These are phyloP conservation scores for Salvia hispanica DNA, from an alignment of 257 asterid genomes.

Conservation along the genomic window DNA sequence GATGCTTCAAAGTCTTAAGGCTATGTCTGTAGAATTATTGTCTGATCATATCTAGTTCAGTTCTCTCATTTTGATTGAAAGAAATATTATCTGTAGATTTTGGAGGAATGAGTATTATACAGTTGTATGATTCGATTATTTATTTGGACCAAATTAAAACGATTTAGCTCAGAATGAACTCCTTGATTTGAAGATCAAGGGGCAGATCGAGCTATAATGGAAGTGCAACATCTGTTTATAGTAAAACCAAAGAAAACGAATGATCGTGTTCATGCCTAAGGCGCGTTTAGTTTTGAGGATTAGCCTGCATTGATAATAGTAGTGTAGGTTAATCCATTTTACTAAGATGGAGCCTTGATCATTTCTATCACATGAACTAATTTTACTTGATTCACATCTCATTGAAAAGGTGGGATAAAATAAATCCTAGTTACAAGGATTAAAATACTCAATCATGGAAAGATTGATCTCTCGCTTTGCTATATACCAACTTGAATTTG, in stretches of 20 bases:
- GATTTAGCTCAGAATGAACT: neutral
- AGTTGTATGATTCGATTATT: neutral
- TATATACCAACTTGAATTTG: neutral
- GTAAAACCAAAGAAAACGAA: conserved; percentile 10
- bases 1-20: neutral
- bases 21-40: neutral
- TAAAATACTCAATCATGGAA: neutral
- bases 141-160: neutral
- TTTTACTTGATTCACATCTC: too few species aligned
- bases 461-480: conserved; percentile 26
- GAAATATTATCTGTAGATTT: neutral
- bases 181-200: neutral
- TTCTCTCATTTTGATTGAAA: neutral
- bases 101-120: neutral
- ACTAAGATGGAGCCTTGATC: too few species aligned
- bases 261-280: neutral
- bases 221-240: conserved; percentile 15
- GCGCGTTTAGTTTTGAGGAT: too few species aligned
- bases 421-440: too few species aligned
- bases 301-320: too few species aligned
- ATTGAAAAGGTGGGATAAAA: too few species aligned
- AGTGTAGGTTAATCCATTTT: too few species aligned
- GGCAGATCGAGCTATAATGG: neutral
- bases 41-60: neutral
- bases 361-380: too few species aligned